phyloP scores from a whole-genome alignment of 208 protist genomes.

The Eutreptiella sp. region DNA sequence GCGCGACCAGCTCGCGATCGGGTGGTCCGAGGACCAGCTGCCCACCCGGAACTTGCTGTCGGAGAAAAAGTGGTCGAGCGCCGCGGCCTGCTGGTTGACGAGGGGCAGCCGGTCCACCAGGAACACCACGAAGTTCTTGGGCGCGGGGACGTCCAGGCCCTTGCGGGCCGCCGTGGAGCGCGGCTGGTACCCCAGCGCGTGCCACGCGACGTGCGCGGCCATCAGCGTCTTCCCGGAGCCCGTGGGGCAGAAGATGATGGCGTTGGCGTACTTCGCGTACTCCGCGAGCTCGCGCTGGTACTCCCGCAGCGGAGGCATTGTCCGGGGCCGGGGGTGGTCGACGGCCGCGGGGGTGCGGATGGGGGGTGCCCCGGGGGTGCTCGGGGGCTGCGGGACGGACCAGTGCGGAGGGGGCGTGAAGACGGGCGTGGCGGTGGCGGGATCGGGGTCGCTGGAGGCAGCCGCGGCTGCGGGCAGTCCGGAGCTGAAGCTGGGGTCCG shows the following conservation, averaged over 20 bases:
- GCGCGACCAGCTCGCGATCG: neutral
- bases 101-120: conserved; percentile 45
- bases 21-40: conserved; percentile 8
- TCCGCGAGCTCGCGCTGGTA: conserved; percentile 54
- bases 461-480: no score
- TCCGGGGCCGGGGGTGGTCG: no score
- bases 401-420: no score
- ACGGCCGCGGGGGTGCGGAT: no score
- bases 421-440: no score
- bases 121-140: conserved; percentile 43
- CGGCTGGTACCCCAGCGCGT: conserved; percentile 8
- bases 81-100: conserved; percentile 37
- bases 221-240: conserved; percentile 60
- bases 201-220: conserved; percentile 31
- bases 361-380: no score
- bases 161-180: neutral
- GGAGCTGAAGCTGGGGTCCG: no score
- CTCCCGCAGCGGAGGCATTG: no score
- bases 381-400: no score
- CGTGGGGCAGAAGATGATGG: conserved; percentile 48
- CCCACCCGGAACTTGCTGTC: neutral
- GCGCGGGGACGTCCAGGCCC: neutral
- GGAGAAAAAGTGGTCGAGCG: conserved; percentile 17
- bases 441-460: no score
- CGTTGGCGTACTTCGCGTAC: conserved; percentile 34